Conservation (phyloP, 1,139 yeast genomes). For the Cylindricascospora bacillispora region DNA sequence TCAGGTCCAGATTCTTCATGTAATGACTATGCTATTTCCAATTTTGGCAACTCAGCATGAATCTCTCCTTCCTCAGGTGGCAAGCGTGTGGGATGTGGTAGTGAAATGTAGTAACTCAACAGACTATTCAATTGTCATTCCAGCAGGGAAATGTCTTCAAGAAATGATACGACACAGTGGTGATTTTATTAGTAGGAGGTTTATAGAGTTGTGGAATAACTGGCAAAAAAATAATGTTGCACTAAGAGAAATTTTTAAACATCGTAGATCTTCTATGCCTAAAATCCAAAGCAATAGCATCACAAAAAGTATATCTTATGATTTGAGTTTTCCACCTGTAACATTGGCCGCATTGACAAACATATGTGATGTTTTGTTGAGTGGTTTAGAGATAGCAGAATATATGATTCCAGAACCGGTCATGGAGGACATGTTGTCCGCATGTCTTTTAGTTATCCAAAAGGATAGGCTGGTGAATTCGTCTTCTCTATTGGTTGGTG, state of each 20-base stretch:
- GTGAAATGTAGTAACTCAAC: slow-evolving; percentile 29
- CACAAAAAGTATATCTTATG: background rate
- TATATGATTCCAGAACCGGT: slow-evolving; percentile 11
- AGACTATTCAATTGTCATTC: slow-evolving; percentile 29
- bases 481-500: slow-evolving; percentile 14
- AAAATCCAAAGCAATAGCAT: background rate
- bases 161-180: slow-evolving; percentile 32
- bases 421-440: slow-evolving; percentile 13
- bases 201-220: slow-evolving; percentile 33
- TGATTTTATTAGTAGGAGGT: slow-evolving; percentile 40
- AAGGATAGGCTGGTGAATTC: slow-evolving; percentile 6
- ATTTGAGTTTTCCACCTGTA: slow-evolving; percentile 12
- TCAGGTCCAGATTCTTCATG: slow-evolving; percentile 41
- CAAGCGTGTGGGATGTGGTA: slow-evolving; percentile 56
- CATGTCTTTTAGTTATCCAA: slow-evolving; percentile 17
- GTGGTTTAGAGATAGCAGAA: slow-evolving; percentile 17
- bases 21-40: slow-evolving; percentile 41
- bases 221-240: slow-evolving; percentile 14
- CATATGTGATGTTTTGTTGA: slow-evolving; percentile 13
- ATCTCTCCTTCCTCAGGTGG: slow-evolving; percentile 52
- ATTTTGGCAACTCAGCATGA: slow-evolving; percentile 49
- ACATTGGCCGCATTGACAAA: slow-evolving; percentile 13
- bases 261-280: background rate
- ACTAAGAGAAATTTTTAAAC: slow-evolving; percentile 6
- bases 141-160: slow-evolving; percentile 29